Evolutionary conservation across 2,329 filamentous ascomycete genomes (phyloP).

Genomic region (Cladosporium sp.): DNA sequence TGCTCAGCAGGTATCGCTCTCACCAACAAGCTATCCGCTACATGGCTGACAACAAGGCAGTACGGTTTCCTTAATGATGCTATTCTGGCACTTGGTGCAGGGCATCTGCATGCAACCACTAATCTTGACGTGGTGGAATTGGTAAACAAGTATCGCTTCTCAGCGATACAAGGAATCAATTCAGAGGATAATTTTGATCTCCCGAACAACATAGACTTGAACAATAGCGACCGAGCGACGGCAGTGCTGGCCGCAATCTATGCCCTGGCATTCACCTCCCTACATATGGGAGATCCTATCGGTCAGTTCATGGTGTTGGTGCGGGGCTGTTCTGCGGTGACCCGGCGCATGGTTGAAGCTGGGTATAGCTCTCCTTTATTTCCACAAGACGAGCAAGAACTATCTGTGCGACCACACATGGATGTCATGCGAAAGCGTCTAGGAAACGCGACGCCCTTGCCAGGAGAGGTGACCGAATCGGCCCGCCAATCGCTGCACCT

Average conservation of each 20-base stretch:
- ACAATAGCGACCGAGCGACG: neutral
- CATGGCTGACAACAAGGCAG: neutral
- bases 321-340: neutral
- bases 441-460: neutral
- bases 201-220: neutral
- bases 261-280: neutral
- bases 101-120: neutral
- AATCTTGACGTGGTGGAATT: neutral
- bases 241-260: conserved; percentile 1
- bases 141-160: conserved; percentile 5
- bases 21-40: neutral
- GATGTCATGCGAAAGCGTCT: neutral
- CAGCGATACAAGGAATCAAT: conserved; percentile 3
- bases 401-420: neutral
- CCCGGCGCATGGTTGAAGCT: neutral
- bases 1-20: conserved; percentile 1
- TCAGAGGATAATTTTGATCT: conserved; percentile 2
- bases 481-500: neutral
- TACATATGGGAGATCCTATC: conserved; percentile 9
- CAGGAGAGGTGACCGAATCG: neutral
- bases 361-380: conserved; percentile 1
- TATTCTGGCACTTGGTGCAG: neutral
- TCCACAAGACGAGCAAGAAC: neutral
- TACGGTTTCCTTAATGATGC: conserved; percentile 1
- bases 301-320: conserved; percentile 4